phyloP scores from a whole-genome alignment of 148 eudicot species.

The Rhododendron henanense region DNA sequence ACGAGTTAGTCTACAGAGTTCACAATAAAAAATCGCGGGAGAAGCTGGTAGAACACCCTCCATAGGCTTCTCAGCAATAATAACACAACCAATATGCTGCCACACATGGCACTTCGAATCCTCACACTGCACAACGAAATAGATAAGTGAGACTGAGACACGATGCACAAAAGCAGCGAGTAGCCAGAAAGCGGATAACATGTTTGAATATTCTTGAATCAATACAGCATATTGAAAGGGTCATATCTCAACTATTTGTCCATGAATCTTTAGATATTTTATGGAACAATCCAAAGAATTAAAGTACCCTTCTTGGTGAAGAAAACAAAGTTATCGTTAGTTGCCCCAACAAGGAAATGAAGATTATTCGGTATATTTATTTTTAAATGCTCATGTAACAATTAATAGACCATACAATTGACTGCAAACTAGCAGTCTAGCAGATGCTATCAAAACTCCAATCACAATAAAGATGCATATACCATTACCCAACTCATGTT shows the following conservation, averaged over 20 bases:
- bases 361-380: not conserved
- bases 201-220: not conserved
- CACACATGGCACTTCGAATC: conserved; percentile 58
- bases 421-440: not conserved
- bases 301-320: not conserved
- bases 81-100: conserved; percentile 68
- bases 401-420: not conserved
- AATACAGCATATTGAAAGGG: not conserved
- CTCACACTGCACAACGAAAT: conserved; percentile 50
- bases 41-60: conserved; percentile 48
- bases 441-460: not conserved
- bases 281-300: not conserved
- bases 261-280: not conserved
- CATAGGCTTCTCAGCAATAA: conserved; percentile 63
- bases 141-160: not conserved
- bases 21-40: conserved; percentile 51
- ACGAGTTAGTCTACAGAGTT: conserved; percentile 64
- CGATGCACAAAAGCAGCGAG: not conserved
- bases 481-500: not conserved
- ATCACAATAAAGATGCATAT: not conserved
- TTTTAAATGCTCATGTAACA: not conserved
- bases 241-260: not conserved
- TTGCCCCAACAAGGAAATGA: not conserved
- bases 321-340: not conserved
- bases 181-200: not conserved